Base-by-base conservation (phyloP, 2,329 filamentous ascomycete genomes). In the Lasiodiplodia citricola region DNA sequence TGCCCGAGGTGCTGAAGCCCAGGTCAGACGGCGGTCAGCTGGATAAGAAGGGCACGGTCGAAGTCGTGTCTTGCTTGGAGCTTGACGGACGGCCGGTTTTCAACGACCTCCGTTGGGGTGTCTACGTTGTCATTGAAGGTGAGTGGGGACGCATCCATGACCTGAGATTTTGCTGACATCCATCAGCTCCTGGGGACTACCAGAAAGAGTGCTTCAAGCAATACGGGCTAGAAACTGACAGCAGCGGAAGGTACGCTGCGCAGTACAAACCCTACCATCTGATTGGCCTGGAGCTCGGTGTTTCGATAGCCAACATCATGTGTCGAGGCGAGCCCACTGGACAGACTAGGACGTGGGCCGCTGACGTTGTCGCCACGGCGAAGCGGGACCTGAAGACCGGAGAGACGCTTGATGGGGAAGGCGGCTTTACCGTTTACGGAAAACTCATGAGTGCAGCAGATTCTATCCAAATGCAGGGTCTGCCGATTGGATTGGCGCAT, bases 191-290 rank as follows among this genome's bases (percentile, higher is more conserved):
- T 4, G 79, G 76, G 18, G 74, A 78, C n/a, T 82, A 83, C 65
- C 80, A 81, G 69, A 77, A 73, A 65, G 81, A 81, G 18, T 83
- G 78, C 73, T 83, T 83, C 75, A 77, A 78, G 73, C 80, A 83
- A 69, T 83, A 83, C 67, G 81, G 83, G 6, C 76, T 83, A 14
- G 77, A 83, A 73, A 83, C 81, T 0, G 82, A 84, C 67, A 73
- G 74, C 14, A 80, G 78, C 0, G 80, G 80, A 18, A 75, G 76
- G 68, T 83, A 83, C 68, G 81, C 82, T 5, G 80, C 79, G 2
- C 80, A 84, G 70, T 83, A 80, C 75, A 83, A 84, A 74, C 82
- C 82, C 14, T 84, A 81, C 70, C 82, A 84, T 71, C 76, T 84
- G 23, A 84, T 84, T 66, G 81, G 82, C 10, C 77, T 84, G 11